Conservation (phyloP, 352 stramenopile species). For the Pythium rishiriense region DNA sequence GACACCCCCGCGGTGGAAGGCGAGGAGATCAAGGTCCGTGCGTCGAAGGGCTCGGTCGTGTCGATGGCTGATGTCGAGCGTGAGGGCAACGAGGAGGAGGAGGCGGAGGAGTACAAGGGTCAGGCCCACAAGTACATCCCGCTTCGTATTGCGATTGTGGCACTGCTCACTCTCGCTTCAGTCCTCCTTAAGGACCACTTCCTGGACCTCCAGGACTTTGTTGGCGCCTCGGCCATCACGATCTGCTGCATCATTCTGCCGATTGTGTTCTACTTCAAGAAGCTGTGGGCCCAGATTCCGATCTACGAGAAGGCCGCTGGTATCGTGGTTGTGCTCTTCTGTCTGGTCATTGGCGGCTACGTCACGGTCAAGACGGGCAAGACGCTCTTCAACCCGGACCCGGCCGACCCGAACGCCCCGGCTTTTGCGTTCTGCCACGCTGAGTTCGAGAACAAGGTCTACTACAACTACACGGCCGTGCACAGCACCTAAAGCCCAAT, state of each 20-base stretch:
- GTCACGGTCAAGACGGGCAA: slow-evolving; percentile 53
- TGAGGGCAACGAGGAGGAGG: slow-evolving; percentile 34
- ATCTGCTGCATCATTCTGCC: slow-evolving; percentile 62
- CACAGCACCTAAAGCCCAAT: background rate
- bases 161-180: slow-evolving; percentile 36
- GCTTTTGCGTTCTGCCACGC: slow-evolving; percentile 63
- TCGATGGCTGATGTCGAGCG: slow-evolving; percentile 39
- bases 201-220: slow-evolving; percentile 47
- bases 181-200: slow-evolving; percentile 45
- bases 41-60: slow-evolving; percentile 33
- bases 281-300: slow-evolving; percentile 43
- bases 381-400: slow-evolving; percentile 36
- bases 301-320: slow-evolving; percentile 38
- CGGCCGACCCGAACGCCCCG: background rate
- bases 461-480: slow-evolving; percentile 27
- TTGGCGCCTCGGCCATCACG: slow-evolving; percentile 53
- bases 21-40: slow-evolving; percentile 6
- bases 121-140: slow-evolving; percentile 47
- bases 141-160: slow-evolving; percentile 53
- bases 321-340: slow-evolving; percentile 43
- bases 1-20: slow-evolving; percentile 1
- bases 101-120: slow-evolving; percentile 41
- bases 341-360: slow-evolving; percentile 40
- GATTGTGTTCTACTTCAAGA: slow-evolving; percentile 69
- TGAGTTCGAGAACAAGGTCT: slow-evolving; percentile 44